A percentile compares a stretch with the other conserved stretches of the same genome.
Conservation (phyloP, 2,329 filamentous ascomycete species). For the Allantophomopsis cytisporea region DNA sequence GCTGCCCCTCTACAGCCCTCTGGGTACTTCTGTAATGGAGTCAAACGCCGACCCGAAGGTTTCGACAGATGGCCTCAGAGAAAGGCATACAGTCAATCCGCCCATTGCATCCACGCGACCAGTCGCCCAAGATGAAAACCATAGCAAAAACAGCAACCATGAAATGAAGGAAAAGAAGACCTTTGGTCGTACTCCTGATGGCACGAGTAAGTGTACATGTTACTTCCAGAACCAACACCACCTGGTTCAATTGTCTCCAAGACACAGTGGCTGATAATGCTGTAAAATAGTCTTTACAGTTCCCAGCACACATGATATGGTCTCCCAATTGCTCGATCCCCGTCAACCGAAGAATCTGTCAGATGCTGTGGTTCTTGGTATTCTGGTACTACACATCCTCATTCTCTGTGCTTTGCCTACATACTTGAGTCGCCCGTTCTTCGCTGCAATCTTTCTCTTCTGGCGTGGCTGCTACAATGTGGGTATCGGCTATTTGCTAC, state of each 20-base stretch:
- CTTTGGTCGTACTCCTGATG: constrained; percentile 81
- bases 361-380: constrained; percentile 65
- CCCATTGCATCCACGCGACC: not conserved
- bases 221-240: not conserved
- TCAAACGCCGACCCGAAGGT: not conserved
- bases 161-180: constrained; percentile 52
- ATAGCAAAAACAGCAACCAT: constrained; percentile 11
- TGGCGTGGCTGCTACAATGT: constrained; percentile 90
- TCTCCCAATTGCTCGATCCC: constrained; percentile 89
- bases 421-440: constrained; percentile 57
- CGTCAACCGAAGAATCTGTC: constrained; percentile 91
- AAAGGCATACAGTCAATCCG: constrained; percentile 6
- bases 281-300: constrained; percentile 70
- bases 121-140: no score
- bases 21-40: not conserved
- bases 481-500: constrained; percentile 82
- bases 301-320: constrained; percentile 96
- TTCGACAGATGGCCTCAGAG: constrained; percentile 11
- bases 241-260: no score
- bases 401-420: constrained; percentile 61
- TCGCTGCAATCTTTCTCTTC: constrained; percentile 76
- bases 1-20: no score
- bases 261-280: no score
- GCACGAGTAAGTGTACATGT: constrained; percentile 56
- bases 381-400: constrained; percentile 64